Evolutionary conservation across 371 early-diverging fungal species (phyloP).

Genomic region (Actinomucor elegans): DNA sequence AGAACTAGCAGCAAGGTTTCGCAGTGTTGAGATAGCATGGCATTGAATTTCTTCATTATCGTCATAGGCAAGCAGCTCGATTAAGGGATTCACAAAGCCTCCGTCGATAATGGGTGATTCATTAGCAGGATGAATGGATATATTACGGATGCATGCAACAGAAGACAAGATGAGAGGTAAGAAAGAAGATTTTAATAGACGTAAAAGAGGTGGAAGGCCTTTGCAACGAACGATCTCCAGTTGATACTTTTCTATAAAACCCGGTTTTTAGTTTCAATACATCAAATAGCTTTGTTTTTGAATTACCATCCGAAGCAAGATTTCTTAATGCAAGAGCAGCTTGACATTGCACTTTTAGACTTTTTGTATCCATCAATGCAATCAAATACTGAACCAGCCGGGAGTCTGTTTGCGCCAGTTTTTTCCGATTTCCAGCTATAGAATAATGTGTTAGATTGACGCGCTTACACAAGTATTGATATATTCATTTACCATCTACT

Average conservation of each 20-base stretch:
- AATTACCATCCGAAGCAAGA: slow-evolving; percentile 47
- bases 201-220: slow-evolving; percentile 75
- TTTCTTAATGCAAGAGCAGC: slow-evolving; percentile 89
- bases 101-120: slow-evolving; percentile 86
- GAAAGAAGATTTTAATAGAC: slow-evolving; percentile 76
- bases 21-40: slow-evolving; percentile 84
- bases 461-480: not conserved
- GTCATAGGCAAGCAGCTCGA: slow-evolving; percentile 69
- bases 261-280: too few species aligned
- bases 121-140: slow-evolving; percentile 88
- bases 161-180: slow-evolving; percentile 81
- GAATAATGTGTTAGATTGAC: not conserved
- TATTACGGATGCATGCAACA: slow-evolving; percentile 90
- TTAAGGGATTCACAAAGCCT: slow-evolving; percentile 76
- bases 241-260: slow-evolving; percentile 74
- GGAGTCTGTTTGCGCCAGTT: slow-evolving; percentile 76
- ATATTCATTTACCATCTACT: slow-evolving; percentile 67
- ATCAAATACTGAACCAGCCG: slow-evolving; percentile 77
- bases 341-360: slow-evolving; percentile 87
- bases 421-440: slow-evolving; percentile 65
- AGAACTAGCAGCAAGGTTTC: slow-evolving; percentile 84
- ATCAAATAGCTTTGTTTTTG: not conserved
- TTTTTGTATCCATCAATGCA: slow-evolving; percentile 75
- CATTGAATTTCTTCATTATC: slow-evolving; percentile 85
- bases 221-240: slow-evolving; percentile 76